Conservation (phyloP, 2,329 filamentous ascomycete genomes). For the Acrocalymma vagum region DNA sequence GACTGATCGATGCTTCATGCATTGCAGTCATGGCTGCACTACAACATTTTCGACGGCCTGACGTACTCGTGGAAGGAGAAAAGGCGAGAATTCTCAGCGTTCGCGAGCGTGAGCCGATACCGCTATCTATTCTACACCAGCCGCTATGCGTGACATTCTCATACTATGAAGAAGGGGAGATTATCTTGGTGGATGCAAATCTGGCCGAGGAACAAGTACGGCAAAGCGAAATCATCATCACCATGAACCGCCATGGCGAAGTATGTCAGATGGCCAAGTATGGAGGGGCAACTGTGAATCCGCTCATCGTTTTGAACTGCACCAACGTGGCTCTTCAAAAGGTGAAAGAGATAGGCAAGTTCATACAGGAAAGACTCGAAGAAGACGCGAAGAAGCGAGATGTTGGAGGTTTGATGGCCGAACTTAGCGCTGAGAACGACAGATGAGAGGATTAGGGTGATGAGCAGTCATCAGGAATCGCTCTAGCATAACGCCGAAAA, state of each 20-base stretch:
- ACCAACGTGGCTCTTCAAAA: conserved; percentile 77
- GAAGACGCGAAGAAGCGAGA: conserved; percentile 82
- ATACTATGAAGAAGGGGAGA: conserved; percentile 78
- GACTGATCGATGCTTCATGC: conserved; percentile 85
- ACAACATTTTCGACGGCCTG: conserved; percentile 89
- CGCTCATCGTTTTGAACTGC: conserved; percentile 78
- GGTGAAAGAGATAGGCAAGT: conserved; percentile 78
- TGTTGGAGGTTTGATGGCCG: conserved; percentile 79
- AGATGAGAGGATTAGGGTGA: conserved; percentile 64
- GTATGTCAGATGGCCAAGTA: conserved; percentile 92
- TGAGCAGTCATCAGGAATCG: conserved; percentile 8
- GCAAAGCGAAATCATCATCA: conserved; percentile 78
- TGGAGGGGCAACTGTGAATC: conserved; percentile 83
- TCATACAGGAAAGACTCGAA: conserved; percentile 76
- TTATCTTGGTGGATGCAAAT: conserved; percentile 76
- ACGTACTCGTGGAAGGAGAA: conserved; percentile 86
- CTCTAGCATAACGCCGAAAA: conserved; percentile 5
- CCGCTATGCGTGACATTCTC: conserved; percentile 92
- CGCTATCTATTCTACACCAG: conserved; percentile 88
- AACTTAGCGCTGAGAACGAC: conserved; percentile 86
- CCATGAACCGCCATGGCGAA: conserved; percentile 88
- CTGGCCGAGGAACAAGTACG: conserved; percentile 80
- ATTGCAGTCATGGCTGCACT: conserved; percentile 87
- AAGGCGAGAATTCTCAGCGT: conserved; percentile 83
- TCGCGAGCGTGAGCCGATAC: conserved; percentile 87